Evolutionary conservation across 495 filamentous ascomycete species (phyloP).

Genomic region (Amorphotheca resinae): DNA sequence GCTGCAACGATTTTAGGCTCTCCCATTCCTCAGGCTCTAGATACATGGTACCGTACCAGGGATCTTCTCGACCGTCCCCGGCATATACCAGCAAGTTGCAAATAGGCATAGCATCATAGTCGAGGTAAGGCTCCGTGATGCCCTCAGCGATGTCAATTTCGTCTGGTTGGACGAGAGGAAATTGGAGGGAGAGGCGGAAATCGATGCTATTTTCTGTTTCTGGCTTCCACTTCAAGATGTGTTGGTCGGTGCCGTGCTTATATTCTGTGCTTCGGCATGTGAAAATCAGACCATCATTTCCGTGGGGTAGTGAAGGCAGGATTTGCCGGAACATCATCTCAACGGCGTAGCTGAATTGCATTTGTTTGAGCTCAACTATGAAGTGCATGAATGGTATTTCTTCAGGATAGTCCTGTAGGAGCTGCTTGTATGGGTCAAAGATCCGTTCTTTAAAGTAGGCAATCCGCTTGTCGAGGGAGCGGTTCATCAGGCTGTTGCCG

Average conservation of each 20-base stretch:
- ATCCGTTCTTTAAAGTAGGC: slow-evolving; percentile 73
- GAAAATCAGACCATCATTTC: slow-evolving; percentile 95
- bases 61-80: slow-evolving; percentile 27
- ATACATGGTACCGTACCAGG: slow-evolving; percentile 50
- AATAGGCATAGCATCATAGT: slow-evolving; percentile 41
- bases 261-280: slow-evolving; percentile 80
- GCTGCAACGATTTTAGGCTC: slow-evolving; percentile 49
- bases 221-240: slow-evolving; percentile 97
- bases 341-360: slow-evolving; percentile 77
- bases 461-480: slow-evolving; percentile 76
- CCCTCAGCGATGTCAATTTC: slow-evolving; percentile 51
- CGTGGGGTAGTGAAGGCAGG: slow-evolving; percentile 72
- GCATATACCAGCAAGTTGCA: slow-evolving; percentile 32
- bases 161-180: slow-evolving; percentile 60
- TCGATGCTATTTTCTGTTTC: slow-evolving; percentile 87
- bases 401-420: slow-evolving; percentile 55
- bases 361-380: slow-evolving; percentile 69
- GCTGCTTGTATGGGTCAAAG: slow-evolving; percentile 61
- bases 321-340: slow-evolving; percentile 82
- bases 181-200: slow-evolving; percentile 67
- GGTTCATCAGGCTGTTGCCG: slow-evolving; percentile 56
- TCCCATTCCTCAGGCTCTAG: slow-evolving; percentile 76
- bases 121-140: slow-evolving; percentile 37
- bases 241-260: slow-evolving; percentile 75
- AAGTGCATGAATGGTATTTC: slow-evolving; percentile 64